A percentile compares a stretch with the other conserved stretches of the same genome.
Conservation (phyloP, 345 rosid species). For the Noccaea bulbosa region DNA sequence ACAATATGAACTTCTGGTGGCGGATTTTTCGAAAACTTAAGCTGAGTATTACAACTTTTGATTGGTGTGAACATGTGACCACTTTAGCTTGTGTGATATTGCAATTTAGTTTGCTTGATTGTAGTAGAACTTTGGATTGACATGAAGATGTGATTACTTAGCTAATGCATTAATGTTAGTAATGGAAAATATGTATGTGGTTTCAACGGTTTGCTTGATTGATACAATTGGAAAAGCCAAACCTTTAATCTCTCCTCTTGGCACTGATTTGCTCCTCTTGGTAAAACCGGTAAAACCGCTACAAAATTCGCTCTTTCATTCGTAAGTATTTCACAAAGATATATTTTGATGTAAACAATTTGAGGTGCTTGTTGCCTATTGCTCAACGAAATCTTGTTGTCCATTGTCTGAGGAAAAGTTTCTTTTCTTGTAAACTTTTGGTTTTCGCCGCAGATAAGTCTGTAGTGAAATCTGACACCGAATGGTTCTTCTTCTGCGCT, state of each 20-base stretch:
- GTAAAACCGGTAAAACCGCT: conserved; percentile 6
- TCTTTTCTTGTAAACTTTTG: not conserved
- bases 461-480: conserved; percentile 62
- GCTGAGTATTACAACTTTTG: too few relatives aligned
- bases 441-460: conserved; percentile 54
- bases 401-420: conserved; percentile 9
- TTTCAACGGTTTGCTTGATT: conserved; percentile 10
- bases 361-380: conserved; percentile 3
- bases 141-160: not conserved
- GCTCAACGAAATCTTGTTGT: conserved; percentile 25
- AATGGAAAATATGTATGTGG: not conserved
- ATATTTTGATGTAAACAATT: not conserved
- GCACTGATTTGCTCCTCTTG: conserved; percentile 22
- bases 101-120: too few relatives aligned
- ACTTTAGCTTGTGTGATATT: too few relatives aligned
- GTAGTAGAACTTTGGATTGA: not conserved
- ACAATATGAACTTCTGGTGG: too few relatives aligned
- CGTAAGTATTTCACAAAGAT: conserved; percentile 17
- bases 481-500: conserved; percentile 89
- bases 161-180: not conserved
- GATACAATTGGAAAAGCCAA: not conserved
- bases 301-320: conserved; percentile 13
- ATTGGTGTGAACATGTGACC: too few relatives aligned
- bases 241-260: not conserved
- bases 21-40: too few relatives aligned